Evolutionary conservation across 129 eudicot species (phyloP).

Genomic region (Erigeron canadensis): DNA sequence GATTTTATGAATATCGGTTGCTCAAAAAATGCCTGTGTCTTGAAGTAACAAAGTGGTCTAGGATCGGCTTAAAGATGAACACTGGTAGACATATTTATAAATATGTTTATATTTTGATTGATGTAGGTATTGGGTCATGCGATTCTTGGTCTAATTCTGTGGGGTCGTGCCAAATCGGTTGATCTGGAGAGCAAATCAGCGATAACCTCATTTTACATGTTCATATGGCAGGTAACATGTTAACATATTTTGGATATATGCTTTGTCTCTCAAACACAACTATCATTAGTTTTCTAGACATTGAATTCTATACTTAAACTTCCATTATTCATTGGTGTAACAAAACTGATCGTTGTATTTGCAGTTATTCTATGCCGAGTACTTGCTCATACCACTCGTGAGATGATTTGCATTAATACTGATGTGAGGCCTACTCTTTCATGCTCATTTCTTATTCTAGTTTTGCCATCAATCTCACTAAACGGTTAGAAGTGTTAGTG

Average conservation of each 20-base stretch:
- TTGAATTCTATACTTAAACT: no score
- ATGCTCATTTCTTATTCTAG: slow-evolving; percentile 12
- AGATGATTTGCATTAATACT: slow-evolving; percentile 45
- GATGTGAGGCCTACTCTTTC: neutral
- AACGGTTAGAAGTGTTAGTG: neutral
- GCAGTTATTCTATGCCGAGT: slow-evolving; percentile 98
- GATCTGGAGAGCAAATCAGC: slow-evolving; percentile 78
- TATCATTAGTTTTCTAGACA: no score
- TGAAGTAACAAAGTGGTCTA: neutral
- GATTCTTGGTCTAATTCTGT: slow-evolving; percentile 60
- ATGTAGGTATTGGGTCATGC: slow-evolving; percentile 74
- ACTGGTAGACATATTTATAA: neutral
- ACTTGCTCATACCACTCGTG: slow-evolving; percentile 88
- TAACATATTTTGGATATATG: neutral
- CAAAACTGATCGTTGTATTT: neutral
- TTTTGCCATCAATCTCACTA: slow-evolving; percentile 18
- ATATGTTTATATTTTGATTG: neutral
- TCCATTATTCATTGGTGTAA: no score
- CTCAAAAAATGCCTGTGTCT: neutral
- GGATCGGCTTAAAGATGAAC: neutral
- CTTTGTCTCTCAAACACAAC: neutral
- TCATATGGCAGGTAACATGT: slow-evolving; percentile 89
- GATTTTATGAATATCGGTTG: neutral
- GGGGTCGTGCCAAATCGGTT: slow-evolving; percentile 80
- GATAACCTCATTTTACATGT: slow-evolving; percentile 95